A percentile compares a stretch with the other conserved stretches of the same genome.
phyloP scores from a whole-genome alignment of 2,329 filamentous ascomycete genomes.

The Scopulariopsis brevicaulis region DNA sequence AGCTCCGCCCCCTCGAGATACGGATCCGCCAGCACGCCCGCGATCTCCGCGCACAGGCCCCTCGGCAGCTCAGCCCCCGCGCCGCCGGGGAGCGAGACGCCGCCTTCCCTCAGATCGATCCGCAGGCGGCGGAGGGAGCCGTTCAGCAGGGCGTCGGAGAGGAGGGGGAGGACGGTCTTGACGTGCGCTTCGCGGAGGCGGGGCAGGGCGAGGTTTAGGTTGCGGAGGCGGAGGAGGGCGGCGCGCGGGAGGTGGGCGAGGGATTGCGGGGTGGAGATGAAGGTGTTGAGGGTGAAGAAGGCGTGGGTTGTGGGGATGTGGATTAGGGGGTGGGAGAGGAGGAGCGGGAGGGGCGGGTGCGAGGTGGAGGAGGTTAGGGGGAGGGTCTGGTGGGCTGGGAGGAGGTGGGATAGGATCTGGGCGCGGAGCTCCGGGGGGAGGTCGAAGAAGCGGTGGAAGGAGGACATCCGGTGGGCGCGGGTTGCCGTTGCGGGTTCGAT shows the following conservation, averaged over 20 bases:
- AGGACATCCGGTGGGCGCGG: neutral
- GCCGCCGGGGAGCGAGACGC: neutral
- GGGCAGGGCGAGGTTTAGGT: conserved; percentile 42
- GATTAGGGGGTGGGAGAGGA: conserved; percentile 34
- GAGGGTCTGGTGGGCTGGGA: conserved; percentile 48
- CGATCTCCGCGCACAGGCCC: neutral
- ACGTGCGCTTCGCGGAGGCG: neutral
- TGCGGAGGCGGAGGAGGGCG: conserved; percentile 51
- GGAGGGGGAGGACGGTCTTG: neutral
- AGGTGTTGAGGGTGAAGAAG: conserved; percentile 10
- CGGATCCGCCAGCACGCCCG: conserved; percentile 31
- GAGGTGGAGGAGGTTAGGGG: conserved; percentile 45
- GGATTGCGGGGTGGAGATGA: neutral
- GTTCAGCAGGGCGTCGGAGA: conserved; percentile 1
- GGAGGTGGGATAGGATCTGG: conserved; percentile 25
- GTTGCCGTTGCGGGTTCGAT: neutral
- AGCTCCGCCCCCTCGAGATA: conserved; percentile 27
- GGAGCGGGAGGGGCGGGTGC: conserved; percentile 37
- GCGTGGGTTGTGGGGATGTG: conserved; percentile 42
- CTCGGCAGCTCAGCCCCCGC: neutral
- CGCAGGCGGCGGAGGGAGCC: neutral
- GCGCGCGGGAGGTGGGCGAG: conserved; percentile 37
- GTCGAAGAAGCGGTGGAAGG: conserved; percentile 3
- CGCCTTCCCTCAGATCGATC: neutral
- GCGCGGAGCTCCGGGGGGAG: conserved; percentile 55